Evolutionary conservation across 768 basidiomycete genomes (phyloP).

Genomic region (Rhizopogon roseolus): DNA sequence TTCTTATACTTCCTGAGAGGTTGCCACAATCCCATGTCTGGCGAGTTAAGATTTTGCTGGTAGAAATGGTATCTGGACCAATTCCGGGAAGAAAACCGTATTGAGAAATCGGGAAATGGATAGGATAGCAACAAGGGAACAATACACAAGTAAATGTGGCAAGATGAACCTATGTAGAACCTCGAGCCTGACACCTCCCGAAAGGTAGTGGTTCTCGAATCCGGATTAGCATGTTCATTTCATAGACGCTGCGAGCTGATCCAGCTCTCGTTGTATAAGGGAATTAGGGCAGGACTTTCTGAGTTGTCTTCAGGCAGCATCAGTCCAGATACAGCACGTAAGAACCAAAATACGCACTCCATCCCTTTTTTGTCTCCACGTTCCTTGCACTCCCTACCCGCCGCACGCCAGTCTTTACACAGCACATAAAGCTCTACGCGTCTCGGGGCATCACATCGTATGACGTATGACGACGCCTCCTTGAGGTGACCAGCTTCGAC

Average conservation of each 20-base stretch:
- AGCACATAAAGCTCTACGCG: slow-evolving; percentile 84
- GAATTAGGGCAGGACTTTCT: slow-evolving; percentile 75
- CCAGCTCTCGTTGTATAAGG: slow-evolving; percentile 74
- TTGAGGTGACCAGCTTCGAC: slow-evolving; percentile 67
- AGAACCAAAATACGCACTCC: slow-evolving; percentile 55
- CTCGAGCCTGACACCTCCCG: not conserved
- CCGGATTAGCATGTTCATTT: slow-evolving; percentile 35
- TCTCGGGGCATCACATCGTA: slow-evolving; percentile 78
- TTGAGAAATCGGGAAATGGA: not conserved
- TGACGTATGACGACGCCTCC: slow-evolving; percentile 75
- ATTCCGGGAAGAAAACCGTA: no score
- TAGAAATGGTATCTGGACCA: no score
- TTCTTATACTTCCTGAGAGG: no score
- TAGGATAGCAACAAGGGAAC: no score
- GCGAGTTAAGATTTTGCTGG: no score
- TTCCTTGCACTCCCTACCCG: slow-evolving; percentile 88
- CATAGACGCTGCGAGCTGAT: slow-evolving; percentile 59
- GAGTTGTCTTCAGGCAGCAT: slow-evolving; percentile 49
- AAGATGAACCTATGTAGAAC: not conserved
- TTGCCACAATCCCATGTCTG: no score
- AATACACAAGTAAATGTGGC: not conserved
- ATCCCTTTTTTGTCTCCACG: slow-evolving; percentile 78
- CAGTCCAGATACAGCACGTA: slow-evolving; percentile 3
- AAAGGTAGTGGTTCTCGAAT: not conserved
- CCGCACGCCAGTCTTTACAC: slow-evolving; percentile 87